phyloP scores from a whole-genome alignment of 768 basidiomycete genomes.

The Mycena chlorophos region DNA sequence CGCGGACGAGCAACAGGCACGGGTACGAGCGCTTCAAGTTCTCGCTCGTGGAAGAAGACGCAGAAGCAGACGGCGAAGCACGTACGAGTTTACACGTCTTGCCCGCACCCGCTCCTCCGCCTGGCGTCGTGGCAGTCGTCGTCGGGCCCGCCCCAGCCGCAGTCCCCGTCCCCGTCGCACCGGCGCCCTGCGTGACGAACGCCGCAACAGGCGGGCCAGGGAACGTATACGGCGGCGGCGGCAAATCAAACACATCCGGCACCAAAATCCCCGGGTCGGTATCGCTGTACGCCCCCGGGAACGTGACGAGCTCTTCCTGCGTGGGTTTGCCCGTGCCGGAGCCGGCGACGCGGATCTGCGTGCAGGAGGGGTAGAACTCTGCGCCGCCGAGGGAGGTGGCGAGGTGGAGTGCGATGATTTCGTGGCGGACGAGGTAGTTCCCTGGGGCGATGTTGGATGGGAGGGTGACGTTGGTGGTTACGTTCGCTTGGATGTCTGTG shows the following conservation, averaged over 20 bases:
- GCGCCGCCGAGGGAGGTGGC: constrained; percentile 48
- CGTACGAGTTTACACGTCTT: constrained; percentile 18
- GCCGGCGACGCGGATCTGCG: constrained; percentile 42
- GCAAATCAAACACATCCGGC: constrained; percentile 39
- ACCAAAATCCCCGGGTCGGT: constrained; percentile 54
- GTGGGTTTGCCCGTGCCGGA: constrained; percentile 37
- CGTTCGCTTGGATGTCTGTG: background rate
- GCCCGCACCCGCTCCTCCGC: background rate
- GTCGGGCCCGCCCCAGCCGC: constrained; percentile 14
- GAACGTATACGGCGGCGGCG: constrained; percentile 38
- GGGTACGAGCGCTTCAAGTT: background rate
- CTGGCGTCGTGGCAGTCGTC: constrained; percentile 3
- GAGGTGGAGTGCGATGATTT: constrained; percentile 58
- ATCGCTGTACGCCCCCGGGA: constrained; percentile 57
- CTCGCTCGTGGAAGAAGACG: constrained; percentile 6
- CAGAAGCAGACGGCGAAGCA: background rate
- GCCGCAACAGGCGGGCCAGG: constrained; percentile 54
- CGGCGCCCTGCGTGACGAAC: constrained; percentile 31
- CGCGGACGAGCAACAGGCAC: background rate
- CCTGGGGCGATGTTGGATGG: constrained; percentile 43
- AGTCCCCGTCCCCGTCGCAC: constrained; percentile 1
- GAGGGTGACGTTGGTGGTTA: constrained; percentile 35
- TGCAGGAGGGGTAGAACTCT: constrained; percentile 62
- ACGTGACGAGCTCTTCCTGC: constrained; percentile 38
- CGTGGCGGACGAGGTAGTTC: constrained; percentile 57